Base-by-base conservation (phyloP, 129 eudicot genomes). In the Scalesia atractyloides region DNA sequence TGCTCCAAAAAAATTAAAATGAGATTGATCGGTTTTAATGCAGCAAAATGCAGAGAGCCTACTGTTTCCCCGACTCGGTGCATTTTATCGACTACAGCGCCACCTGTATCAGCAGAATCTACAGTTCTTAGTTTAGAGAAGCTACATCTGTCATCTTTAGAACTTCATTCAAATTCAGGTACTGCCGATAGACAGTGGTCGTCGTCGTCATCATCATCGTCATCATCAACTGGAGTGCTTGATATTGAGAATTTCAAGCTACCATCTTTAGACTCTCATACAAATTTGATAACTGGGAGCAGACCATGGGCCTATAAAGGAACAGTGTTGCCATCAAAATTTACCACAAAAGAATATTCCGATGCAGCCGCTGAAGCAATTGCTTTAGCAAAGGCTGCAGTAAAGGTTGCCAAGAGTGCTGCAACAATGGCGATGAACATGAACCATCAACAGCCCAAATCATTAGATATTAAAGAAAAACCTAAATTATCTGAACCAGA, bases 301-400 rank as follows among this genome's bases (percentile, higher is more conserved):
- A 79, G 76, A 72, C 84, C 87, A 63, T 82, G 86, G 91, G 75
- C 79, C 26, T 84, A 78, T 83, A 80, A 71, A 67, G 86, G 84
- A 72, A 52, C 84, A 63, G 78, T 81, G 39, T 81, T 76, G 60
- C 82, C 88, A 43, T 78, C 83, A 41, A 87, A 84, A 69, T 79
- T 83, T 63, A 77, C 69, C 60, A 80, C 90, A 34, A 75, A 68
- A 49, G 94, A 94, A 68, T 87, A 94, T 65, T 82, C 93, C 13
- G 93, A 91, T 8, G 97, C 96, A 53, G 96, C 97, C 49, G 85
- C 97, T 72, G 99, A 94, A 86, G 97, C 97, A 66, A 77, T 94
- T 77, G 88, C 97, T 18, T 79, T 94, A 74, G 97, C 99, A 56
- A 88, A 66, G 66, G 91, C 91, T 63, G 97, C 99, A 19, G 86